Conservation (phyloP, 768 basidiomycete genomes). For the Lactifluus piperatus region DNA sequence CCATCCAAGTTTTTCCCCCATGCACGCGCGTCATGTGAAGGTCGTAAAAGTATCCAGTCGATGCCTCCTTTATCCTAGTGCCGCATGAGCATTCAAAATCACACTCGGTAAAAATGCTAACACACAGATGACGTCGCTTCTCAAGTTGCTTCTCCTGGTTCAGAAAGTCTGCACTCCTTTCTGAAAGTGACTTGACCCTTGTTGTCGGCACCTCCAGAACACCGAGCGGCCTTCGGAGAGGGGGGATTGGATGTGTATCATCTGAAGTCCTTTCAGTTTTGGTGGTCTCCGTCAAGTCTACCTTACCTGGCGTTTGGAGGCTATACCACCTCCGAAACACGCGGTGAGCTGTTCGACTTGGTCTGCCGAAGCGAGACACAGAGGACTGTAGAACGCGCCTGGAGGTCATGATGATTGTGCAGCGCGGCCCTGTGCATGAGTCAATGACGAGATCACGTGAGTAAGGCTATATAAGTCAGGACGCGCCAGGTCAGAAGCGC, state of each 20-base stretch:
- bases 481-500: background rate
- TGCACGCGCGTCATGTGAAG: conserved; percentile 68
- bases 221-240: conserved; percentile 69
- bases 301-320: background rate
- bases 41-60: conserved; percentile 86
- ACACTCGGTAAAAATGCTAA: conserved; percentile 37
- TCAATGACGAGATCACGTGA: conserved; percentile 7
- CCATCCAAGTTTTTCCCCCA: conserved; percentile 94
- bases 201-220: conserved; percentile 53
- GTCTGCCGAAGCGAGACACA: background rate
- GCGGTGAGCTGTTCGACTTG: background rate
- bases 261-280: background rate
- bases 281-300: background rate
- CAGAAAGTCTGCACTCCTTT: conserved; percentile 58
- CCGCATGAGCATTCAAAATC: background rate
- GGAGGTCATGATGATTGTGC: background rate
- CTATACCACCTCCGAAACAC: conserved; percentile 2
- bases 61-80: conserved; percentile 48
- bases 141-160: conserved; percentile 62
- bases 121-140: conserved; percentile 55
- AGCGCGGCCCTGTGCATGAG: background rate
- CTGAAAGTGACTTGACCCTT: conserved; percentile 31
- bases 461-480: conserved; percentile 2
- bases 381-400: background rate
- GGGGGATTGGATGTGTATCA: conserved; percentile 16